Evolutionary conservation across 1,139 yeast species (phyloP), one percentile per base, ranked within the genome.

Genomic region (Blastobotrys indianensis): DNA sequence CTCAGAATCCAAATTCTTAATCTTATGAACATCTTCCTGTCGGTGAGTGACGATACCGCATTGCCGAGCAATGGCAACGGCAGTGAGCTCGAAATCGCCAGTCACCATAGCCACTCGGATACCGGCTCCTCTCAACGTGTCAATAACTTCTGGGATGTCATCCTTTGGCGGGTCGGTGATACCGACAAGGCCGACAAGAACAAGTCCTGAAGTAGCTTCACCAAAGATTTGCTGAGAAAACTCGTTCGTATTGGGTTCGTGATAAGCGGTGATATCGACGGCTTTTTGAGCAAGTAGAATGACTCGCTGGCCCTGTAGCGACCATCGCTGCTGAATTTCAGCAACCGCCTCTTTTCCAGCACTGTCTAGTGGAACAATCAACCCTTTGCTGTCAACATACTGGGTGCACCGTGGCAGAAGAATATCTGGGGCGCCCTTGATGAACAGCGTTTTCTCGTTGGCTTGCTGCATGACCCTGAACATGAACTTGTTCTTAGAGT

Each of bases 341-440:
- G 16, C 4, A 11, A 41, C 28, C 12, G 16, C 20, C 13, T 34
- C 29, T 11, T 15, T 23, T 5, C 13, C 23, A 7, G n/a, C 28
- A 2, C n/a, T 17, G 12, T 13, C 29, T 6, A 41, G 17, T 15
- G 29, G 17, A 8, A 29, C 30, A 9, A 41, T 28, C 2, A 17
- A 32, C 0, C 75, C 54, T 23, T 59, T 50, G 25, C 57, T 56
- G 11, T 62, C 64, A 16, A 72, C 65, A 25, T 67, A 61, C 61
- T 61, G 57, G n/a, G 56, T 47, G 42, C 76, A 74, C 47, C 74
- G 63, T 5, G 61, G 61, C 41, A 76, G 58, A 25, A 76, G 57
- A 29, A 74, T 61, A 55, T 76, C 81, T 5, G 77, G 79, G 0
- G 80, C 80, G 50, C 80, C 81, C 54, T 76, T 76, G 29, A 76